Conservation (phyloP, 106 monocot species). For the Dendrobium nobile region DNA sequence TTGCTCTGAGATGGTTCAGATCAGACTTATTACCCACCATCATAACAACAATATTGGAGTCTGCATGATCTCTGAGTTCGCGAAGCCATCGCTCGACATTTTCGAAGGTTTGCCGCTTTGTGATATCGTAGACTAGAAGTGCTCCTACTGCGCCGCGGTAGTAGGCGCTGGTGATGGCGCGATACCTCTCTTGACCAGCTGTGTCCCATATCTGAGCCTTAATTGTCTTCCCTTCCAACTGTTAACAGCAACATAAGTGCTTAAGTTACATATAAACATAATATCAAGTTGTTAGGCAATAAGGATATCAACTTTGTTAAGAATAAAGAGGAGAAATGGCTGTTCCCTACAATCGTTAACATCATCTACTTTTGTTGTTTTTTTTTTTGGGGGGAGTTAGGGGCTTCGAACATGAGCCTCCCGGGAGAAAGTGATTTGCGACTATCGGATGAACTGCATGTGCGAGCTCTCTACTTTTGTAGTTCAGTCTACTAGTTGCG, state of each 20-base stretch:
- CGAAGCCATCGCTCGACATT: conserved; percentile 70
- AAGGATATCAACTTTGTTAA: too few relatives aligned
- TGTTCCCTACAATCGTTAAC: too few relatives aligned
- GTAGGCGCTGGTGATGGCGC: conserved; percentile 74
- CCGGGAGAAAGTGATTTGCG: too few relatives aligned
- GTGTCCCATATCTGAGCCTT: conserved; percentile 85
- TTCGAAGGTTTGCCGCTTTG: conserved; percentile 73
- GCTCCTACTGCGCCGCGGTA: conserved; percentile 77
- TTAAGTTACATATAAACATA: not conserved
- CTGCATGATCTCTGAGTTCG: conserved; percentile 71
- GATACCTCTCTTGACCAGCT: conserved; percentile 73
- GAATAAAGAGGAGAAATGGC: too few relatives aligned
- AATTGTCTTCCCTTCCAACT: conserved; percentile 68
- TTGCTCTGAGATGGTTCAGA: conserved; percentile 49
- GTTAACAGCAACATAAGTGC: conserved; percentile 7
- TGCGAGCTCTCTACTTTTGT: too few relatives aligned
- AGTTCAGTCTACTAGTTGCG: too few relatives aligned
- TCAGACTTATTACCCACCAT: conserved; percentile 81
- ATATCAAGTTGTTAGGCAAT: not conserved
- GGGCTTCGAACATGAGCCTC: too few relatives aligned
- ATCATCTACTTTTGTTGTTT: too few relatives aligned
- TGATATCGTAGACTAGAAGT: conserved; percentile 69
- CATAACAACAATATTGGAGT: conserved; percentile 75
- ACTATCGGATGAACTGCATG: too few relatives aligned
- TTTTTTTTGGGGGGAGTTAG: too few relatives aligned